Conservation (phyloP, 2,329 filamentous ascomycete species). For the Aspergillus sp. region DNA sequence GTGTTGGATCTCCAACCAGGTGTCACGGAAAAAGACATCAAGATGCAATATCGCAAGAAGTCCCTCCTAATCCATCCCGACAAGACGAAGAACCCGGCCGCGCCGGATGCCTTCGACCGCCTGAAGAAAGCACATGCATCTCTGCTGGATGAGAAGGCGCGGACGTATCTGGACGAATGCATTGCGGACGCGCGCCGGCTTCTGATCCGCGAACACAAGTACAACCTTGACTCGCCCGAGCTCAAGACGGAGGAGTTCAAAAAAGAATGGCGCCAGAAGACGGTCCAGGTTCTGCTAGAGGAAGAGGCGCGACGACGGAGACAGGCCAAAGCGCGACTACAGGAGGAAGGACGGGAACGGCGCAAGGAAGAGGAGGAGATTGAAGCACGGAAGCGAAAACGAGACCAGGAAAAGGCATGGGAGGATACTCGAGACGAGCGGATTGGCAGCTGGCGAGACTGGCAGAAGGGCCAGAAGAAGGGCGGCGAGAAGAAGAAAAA, state of each 20-base stretch:
- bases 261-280: slow-evolving; percentile 84
- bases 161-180: slow-evolving; percentile 81
- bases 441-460: slow-evolving; percentile 91
- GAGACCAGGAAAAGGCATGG: slow-evolving; percentile 93
- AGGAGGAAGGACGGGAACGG: slow-evolving; percentile 91
- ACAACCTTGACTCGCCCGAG: slow-evolving; percentile 84
- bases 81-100: slow-evolving; percentile 87
- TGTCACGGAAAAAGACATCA: slow-evolving; percentile 94
- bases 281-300: slow-evolving; percentile 84
- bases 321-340: slow-evolving; percentile 90
- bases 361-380: slow-evolving; percentile 80
- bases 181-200: slow-evolving; percentile 96
- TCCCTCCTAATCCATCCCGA: slow-evolving; percentile 99
- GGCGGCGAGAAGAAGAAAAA: slow-evolving; percentile 52
- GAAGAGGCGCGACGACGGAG: slow-evolving; percentile 81
- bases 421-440: slow-evolving; percentile 86
- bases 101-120: slow-evolving; percentile 93
- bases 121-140: slow-evolving; percentile 91
- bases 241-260: slow-evolving; percentile 76
- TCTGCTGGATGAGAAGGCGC: slow-evolving; percentile 91
- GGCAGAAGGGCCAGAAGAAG: slow-evolving; percentile 68
- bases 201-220: slow-evolving; percentile 89
- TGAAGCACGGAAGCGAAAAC: slow-evolving; percentile 76
- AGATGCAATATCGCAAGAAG: slow-evolving; percentile 88
- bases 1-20: slow-evolving; percentile 94